Conservation (phyloP, 495 filamentous ascomycete genomes). For the Durotheca rogersii region DNA sequence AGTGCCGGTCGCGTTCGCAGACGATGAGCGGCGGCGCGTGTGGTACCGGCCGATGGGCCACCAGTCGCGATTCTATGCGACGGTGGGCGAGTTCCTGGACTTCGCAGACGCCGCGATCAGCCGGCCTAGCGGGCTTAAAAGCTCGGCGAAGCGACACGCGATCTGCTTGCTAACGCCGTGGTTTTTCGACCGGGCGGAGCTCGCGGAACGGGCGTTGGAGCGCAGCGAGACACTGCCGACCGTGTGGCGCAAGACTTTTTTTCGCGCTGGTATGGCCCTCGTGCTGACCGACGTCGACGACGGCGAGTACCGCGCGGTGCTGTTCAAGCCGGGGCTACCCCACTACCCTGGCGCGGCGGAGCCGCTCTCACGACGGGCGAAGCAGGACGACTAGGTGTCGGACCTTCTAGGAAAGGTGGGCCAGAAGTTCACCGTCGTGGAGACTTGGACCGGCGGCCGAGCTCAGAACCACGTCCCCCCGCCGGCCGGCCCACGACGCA, state of each 20-base stretch:
- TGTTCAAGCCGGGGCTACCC: constrained; percentile 13
- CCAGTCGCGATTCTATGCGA: constrained; percentile 24
- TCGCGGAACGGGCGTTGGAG: neutral
- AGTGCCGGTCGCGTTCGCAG: constrained; percentile 18
- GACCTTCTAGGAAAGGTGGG: neutral
- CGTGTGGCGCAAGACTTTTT: constrained; percentile 7
- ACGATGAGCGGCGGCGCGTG: constrained; percentile 6
- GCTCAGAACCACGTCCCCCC: neutral
- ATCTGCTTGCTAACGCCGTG: constrained; percentile 25
- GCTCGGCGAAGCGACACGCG: neutral
- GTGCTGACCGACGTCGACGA: neutral
- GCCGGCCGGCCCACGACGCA: neutral
- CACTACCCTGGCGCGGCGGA: neutral
- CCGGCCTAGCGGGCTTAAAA: neutral
- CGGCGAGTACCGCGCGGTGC: neutral
- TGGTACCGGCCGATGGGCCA: constrained; percentile 20
- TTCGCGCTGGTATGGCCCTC: constrained; percentile 13
- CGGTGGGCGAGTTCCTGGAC: constrained; percentile 11
- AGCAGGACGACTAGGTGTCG: constrained; percentile 12
- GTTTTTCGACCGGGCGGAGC: constrained; percentile 10
- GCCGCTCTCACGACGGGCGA: neutral
- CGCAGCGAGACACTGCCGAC: neutral
- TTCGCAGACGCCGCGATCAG: constrained; percentile 11
- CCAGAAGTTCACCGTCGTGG: neutral
- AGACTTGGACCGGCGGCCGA: constrained; percentile 4